Evolutionary conservation across 129 eudicot species (phyloP), one percentile per base, ranked within the genome.

Genomic region (Chrysanthemum lavandulifolium): DNA sequence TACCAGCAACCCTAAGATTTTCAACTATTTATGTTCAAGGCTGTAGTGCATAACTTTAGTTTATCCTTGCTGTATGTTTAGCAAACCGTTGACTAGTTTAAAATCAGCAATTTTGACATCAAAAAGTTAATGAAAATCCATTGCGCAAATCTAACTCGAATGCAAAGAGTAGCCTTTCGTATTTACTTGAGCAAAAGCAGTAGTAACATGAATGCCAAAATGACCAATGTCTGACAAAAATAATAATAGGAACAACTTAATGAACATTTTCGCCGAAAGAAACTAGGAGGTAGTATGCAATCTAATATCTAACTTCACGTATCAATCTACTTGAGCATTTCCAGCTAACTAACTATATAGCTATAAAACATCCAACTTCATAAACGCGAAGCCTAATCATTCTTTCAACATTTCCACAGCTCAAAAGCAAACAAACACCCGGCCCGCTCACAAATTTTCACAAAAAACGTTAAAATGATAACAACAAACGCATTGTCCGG

Each of bases 171-270:
- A n/a, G 33, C 27, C 29, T n/a, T 15, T 8, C 6, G 16, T 3
- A 2, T 29, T 33, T 6, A 70, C 31, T 55, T 53, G 5, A 70
- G 18, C 64, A 52, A 9, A 54, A 19, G 10, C 2, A 52, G 12
- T 40, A 57, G 12, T 40, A 57, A 71, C 7, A 27, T 75, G 29
- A 27, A 25, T n/a, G 4, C 16, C 67, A 31, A 13, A 58, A 74
- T 64, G 52, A 52, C 72, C 21, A 54, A 40, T 65, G 59, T 51
- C 36, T 31, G 36, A 4, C 15, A 1, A 18, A 43, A 16, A 29
- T 5, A 14, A 21, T 60, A 71, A 71, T 6, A 60, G 40, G 59
- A 47, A 60, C 76, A 70, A 62, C 65, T 51, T 69, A 19, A 31
- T 51, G 40, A 69, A 61, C 64, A 69, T 48, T 6, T 43, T 69